Percentiles rank a stretch among this genome's conserved stretches.
phyloP scores from a whole-genome alignment of 768 basidiomycete genomes.

The Rhodotorula sphaerocarpa region DNA sequence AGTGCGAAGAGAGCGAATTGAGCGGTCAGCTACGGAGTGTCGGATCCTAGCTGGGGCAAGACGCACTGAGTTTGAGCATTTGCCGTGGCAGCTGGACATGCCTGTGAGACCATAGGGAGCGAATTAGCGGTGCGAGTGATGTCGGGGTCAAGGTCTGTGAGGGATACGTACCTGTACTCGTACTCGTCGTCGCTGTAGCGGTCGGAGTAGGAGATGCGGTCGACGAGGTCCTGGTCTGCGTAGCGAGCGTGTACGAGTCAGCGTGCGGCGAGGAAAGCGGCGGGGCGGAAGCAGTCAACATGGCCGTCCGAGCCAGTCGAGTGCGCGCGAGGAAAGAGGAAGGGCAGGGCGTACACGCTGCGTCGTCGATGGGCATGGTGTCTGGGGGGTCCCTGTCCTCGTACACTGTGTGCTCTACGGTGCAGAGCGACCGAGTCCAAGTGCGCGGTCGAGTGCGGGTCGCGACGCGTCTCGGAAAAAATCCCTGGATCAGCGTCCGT shows the following conservation, averaged over 20 bases:
- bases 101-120: constrained; percentile 48
- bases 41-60: not conserved
- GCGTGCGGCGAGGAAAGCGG: not conserved
- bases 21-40: not conserved
- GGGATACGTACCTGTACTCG: constrained; percentile 57
- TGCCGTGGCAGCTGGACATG: constrained; percentile 96
- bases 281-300: too few species aligned
- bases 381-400: too few species aligned
- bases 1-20: too few species aligned
- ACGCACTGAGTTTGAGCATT: constrained; percentile 64
- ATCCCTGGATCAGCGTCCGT: too few species aligned
- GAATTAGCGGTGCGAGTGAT: too few species aligned
- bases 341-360: constrained; percentile 2
- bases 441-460: not conserved
- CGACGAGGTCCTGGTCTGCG: constrained; percentile 27
- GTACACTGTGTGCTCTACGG: not conserved
- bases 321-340: too few species aligned
- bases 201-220: constrained; percentile 32
- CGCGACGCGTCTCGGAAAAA: not conserved
- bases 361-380: constrained; percentile 4
- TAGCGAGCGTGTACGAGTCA: not conserved
- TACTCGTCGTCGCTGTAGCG: constrained; percentile 83
- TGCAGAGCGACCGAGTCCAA: too few species aligned
- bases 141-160: not conserved
- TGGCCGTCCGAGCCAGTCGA: too few species aligned